Evolutionary conservation across 2,329 filamentous ascomycete genomes (phyloP).

Genomic region (Pestalotiopsis sp.): DNA sequence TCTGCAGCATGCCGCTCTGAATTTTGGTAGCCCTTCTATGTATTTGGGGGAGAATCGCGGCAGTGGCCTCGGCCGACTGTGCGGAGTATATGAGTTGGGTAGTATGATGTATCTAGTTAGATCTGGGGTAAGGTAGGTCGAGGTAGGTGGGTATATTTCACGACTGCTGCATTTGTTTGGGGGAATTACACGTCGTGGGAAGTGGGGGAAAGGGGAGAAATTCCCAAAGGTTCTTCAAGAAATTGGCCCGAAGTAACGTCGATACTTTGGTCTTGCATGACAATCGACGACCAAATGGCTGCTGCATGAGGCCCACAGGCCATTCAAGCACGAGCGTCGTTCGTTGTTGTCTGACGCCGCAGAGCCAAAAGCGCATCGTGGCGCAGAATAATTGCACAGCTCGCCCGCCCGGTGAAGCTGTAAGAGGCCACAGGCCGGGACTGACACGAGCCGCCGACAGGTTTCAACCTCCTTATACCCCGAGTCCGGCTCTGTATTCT

Average conservation of each 20-base stretch:
- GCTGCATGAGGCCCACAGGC: background rate
- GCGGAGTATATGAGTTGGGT: background rate
- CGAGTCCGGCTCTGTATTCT: background rate
- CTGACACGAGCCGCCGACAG: too few relatives aligned
- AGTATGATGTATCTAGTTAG: background rate
- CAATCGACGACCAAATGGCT: background rate
- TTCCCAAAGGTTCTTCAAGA: background rate
- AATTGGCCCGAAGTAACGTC: constrained; percentile 5
- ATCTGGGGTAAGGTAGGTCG: background rate
- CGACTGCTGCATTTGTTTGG: background rate
- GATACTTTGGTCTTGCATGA: constrained; percentile 10
- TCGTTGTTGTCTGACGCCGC: background rate
- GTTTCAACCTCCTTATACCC: too few relatives aligned
- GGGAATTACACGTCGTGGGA: background rate
- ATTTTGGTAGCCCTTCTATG: background rate
- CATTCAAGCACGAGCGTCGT: background rate
- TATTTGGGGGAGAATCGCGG: background rate
- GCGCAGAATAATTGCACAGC: background rate
- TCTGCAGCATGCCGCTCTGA: background rate
- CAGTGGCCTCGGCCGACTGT: background rate
- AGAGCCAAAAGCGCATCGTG: background rate
- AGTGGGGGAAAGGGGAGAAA: background rate
- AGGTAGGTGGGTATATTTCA: background rate
- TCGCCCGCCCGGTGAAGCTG: background rate
- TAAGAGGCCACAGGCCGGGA: background rate